Evolutionary conservation across 1,139 yeast genomes (phyloP), one percentile per base, ranked within the genome.

Genomic region (Yamadazyma friedrichii): DNA sequence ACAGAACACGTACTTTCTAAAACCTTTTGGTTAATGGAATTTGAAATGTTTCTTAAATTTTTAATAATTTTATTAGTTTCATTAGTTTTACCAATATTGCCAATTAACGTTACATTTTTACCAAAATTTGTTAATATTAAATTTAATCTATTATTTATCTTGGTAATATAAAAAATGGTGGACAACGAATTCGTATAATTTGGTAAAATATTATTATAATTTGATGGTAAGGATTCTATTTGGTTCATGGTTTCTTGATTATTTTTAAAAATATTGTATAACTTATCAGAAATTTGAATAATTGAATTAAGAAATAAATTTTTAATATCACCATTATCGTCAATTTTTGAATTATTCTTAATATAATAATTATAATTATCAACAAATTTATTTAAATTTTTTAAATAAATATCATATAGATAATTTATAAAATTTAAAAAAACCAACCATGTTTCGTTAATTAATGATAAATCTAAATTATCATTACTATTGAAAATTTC

Each of bases 381-480:
- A 29, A 65, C 65, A 46, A 71, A 70, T 47, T 65, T 68, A 17
- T 55, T 48, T 35, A 70, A 49, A 35, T 61, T 62, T 30, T 53
- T 56, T 32, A 59, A 44, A 45, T 68, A 65, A 16, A 62, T 47
- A 6, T 60, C 72, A 31, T 66, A 61, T 28, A 70, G 51, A 44
- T 66, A 71, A 20, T 55, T 54, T 15, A 71, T 54, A 47, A 67
- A 70, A 46, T 70, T 72, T 31, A 56, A 52, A 35, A 72, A 58
- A 2, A 71, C 67, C 39, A 71, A 56, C 78, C 78, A 72, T 1
- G 76, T 62, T 50, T 72, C 78, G 50, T 67, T 72, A 33, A 71
- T 61, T 28, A 70, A 60, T 15, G 76, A 67, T 36, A 70, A 57
- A 47, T 72, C 78, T 41, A 72, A 55, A 41, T 67, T 67, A 37